Evolutionary conservation across 2,329 filamentous ascomycete genomes (phyloP).

Genomic region (Exophiala oligosperma): DNA sequence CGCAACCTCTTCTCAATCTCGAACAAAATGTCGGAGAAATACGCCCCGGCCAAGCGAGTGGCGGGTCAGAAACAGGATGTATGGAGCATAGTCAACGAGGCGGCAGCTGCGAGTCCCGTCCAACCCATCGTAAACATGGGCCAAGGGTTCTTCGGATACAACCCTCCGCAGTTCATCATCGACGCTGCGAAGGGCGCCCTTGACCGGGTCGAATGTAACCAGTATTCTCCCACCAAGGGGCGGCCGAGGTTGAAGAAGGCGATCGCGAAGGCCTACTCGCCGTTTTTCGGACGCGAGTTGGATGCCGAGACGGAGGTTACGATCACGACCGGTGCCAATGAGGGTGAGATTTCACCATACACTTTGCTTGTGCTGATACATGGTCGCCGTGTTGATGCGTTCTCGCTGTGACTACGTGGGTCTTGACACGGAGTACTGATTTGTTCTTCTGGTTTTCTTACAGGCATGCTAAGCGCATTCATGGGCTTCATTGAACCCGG

Average conservation of each 20-base stretch:
- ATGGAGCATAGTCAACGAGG: constrained; percentile 67
- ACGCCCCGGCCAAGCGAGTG: constrained; percentile 49
- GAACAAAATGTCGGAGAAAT: constrained; percentile 31
- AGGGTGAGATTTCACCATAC: constrained; percentile 36
- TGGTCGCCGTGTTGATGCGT: not conserved
- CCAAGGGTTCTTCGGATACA: constrained; percentile 75
- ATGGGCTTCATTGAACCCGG: constrained; percentile 95
- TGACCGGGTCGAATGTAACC: constrained; percentile 92
- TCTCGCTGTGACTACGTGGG: not conserved
- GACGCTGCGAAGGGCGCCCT: constrained; percentile 88
- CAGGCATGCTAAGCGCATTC: constrained; percentile 90
- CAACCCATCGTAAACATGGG: constrained; percentile 68
- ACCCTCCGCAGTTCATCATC: constrained; percentile 86
- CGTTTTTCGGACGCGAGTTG: constrained; percentile 77
- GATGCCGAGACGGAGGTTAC: constrained; percentile 91
- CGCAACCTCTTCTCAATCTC: constrained; percentile 14
- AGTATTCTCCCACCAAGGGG: constrained; percentile 90
- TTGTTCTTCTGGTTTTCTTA: not conserved
- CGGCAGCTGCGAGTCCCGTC: constrained; percentile 62
- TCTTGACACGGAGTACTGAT: not conserved
- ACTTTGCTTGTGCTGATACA: too few relatives aligned
- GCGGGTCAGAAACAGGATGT: constrained; percentile 54
- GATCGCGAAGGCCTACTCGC: constrained; percentile 87
- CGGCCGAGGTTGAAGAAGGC: constrained; percentile 89
- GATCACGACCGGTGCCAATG: constrained; percentile 72